Evolutionary conservation across 2,329 filamentous ascomycete genomes (phyloP).

Genomic region (Trichoderma sp.): DNA sequence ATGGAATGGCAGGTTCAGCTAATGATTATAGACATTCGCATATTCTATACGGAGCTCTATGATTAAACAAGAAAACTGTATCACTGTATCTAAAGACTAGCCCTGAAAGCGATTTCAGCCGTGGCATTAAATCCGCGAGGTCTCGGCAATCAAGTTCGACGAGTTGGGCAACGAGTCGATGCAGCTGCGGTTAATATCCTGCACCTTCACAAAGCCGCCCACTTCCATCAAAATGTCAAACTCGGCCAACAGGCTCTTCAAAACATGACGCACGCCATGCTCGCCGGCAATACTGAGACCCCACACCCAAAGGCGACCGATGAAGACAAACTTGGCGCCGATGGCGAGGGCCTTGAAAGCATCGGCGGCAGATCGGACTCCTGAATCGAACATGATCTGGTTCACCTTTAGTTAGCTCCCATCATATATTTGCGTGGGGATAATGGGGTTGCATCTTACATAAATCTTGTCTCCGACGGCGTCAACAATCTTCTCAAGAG

Average conservation of each 20-base stretch:
- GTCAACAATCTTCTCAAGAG: conserved; percentile 54
- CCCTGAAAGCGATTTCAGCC: not conserved
- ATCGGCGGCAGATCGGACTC: conserved; percentile 62
- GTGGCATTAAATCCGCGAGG: conserved; percentile 6
- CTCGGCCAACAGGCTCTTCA: conserved; percentile 23
- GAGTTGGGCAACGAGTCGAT: conserved; percentile 22
- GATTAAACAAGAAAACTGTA: not conserved
- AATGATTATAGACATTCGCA: no score
- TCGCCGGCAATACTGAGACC: conserved; percentile 27
- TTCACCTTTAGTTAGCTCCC: not conserved
- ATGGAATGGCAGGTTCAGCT: no score
- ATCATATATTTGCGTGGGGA: not conserved
- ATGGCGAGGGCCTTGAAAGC: conserved; percentile 62
- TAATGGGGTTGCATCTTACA: not conserved
- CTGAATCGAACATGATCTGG: conserved; percentile 48
- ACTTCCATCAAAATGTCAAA: conserved; percentile 29
- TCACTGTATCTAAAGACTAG: not conserved
- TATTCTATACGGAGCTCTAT: no score
- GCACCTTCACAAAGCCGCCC: conserved; percentile 8
- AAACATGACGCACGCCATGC: conserved; percentile 21
- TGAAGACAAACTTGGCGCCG: conserved; percentile 60
- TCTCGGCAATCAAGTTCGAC: conserved; percentile 24
- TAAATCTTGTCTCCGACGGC: conserved; percentile 28
- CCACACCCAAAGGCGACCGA: conserved; percentile 61
- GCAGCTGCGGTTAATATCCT: conserved; percentile 13